Base-by-base conservation (phyloP, 2,329 filamentous ascomycete genomes). In the Fusarium palustre region DNA sequence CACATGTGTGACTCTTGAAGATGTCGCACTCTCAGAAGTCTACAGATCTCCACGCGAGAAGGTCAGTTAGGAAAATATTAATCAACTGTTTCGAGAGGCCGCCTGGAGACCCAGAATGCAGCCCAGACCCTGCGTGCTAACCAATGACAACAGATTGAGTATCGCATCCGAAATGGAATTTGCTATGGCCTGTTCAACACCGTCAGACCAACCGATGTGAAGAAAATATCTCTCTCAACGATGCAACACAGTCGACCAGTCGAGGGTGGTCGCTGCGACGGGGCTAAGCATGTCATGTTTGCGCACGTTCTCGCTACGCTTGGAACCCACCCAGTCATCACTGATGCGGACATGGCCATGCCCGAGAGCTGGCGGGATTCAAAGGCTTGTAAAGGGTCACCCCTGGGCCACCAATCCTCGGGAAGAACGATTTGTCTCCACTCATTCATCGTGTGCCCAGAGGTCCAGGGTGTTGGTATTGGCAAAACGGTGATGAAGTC, bases 381-480 rank as follows among this genome's bases (percentile, higher is more conserved):
- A 49, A 80, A 80, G 57, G 77, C 70, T 24, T 73, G 60, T 48
- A 76, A 82, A 54, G 77, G 80, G 47, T 82, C 85, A 36, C 76
- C 78, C 3, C 75, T 88, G 12, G 93, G 93, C 33, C 92, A 97
- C 78, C 87, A 91, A 72, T 88, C 93, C 61, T 82, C 83, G 18
- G 93, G 93, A 39, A 81, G 88, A 43, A 97, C 92, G 0, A 85
- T 97, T 57, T 92, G 89, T 57, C 81, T 97, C 50, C 94, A 97
- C 79, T 95, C 92, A 1, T 84, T 97, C 7, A 92, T 92, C 20
- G 90, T 97, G 8, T 84, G 91, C 56, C 93, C 92, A 1, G 87
- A 90, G 62, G 88, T 93, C 59, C 92, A 96, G 69, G 85, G 88
- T 34, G 88, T 89, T 59, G 91, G 92, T 2, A 83, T 97, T 4